Conservation (phyloP, 2,329 filamentous ascomycete species). For the Fusarium algeriense region DNA sequence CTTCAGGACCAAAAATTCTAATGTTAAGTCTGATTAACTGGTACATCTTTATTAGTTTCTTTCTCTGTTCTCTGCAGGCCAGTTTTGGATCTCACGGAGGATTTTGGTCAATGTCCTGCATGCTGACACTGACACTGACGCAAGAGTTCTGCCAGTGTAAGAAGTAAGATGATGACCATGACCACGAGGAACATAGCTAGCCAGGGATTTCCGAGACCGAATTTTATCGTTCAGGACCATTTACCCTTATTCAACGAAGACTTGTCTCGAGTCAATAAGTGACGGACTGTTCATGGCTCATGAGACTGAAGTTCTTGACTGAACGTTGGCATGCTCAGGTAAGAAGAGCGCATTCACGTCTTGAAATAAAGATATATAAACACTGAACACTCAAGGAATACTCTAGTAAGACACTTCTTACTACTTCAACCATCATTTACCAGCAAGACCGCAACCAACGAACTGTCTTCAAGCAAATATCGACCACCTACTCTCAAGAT, state of each 20-base stretch:
- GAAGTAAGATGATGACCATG: fast-evolving
- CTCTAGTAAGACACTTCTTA: background rate
- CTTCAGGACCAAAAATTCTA: too few species aligned
- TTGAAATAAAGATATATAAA: background rate
- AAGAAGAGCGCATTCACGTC: fast-evolving
- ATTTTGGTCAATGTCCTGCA: fast-evolving
- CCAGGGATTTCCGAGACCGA: too few species aligned
- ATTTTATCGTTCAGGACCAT: background rate
- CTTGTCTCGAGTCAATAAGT: background rate
- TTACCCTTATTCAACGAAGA: background rate
- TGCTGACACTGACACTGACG: too few species aligned
- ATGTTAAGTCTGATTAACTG: too few species aligned
- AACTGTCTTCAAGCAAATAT: background rate
- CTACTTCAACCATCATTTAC: background rate
- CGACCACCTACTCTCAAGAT: background rate
- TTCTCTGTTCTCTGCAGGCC: too few species aligned
- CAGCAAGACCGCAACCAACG: background rate
- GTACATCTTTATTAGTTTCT: too few species aligned
- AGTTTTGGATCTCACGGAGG: too few species aligned
- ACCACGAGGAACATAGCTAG: background rate
- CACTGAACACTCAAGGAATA: fast-evolving
- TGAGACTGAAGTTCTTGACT: fast-evolving
- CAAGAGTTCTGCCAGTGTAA: background rate
- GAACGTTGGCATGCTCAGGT: background rate
- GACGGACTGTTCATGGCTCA: background rate